phyloP scores from a whole-genome alignment of 2,329 filamentous ascomycete genomes.

The Helicocarpus griseus region DNA sequence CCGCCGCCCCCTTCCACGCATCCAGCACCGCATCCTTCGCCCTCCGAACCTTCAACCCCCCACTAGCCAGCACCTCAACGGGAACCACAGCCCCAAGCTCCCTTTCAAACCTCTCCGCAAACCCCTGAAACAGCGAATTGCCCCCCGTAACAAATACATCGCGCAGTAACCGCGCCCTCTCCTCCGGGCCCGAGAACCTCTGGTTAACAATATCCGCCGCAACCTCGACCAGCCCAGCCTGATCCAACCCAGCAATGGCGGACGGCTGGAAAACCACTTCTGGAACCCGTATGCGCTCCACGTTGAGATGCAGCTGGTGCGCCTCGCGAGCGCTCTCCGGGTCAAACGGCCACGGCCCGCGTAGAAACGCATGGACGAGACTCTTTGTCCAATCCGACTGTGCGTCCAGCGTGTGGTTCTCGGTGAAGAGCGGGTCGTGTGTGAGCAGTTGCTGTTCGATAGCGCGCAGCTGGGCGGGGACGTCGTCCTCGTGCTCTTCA shows the following conservation, averaged over 20 bases:
- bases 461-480: conserved; percentile 59
- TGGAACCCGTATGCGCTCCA: conserved; percentile 87
- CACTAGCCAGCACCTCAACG: conserved; percentile 42
- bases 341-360: conserved; percentile 80
- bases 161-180: conserved; percentile 61
- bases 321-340: conserved; percentile 67
- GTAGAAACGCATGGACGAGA: conserved; percentile 78
- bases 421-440: conserved; percentile 80
- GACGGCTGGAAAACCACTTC: conserved; percentile 89
- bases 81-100: conserved; percentile 68
- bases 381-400: conserved; percentile 94
- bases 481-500: conserved; percentile 64
- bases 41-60: conserved; percentile 58
- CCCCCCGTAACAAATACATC: conserved; percentile 96
- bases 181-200: conserved; percentile 51
- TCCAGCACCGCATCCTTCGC: conserved; percentile 72
- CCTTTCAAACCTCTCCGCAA: conserved; percentile 68
- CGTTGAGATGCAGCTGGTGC: conserved; percentile 88
- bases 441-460: conserved; percentile 78
- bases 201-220: conserved; percentile 81
- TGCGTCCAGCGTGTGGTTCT: conserved; percentile 83
- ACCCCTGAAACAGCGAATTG: conserved; percentile 74
- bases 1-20: conserved; percentile 86
- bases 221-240: conserved; percentile 88
- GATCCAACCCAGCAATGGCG: conserved; percentile 75